A percentile compares a stretch with the other conserved stretches of the same genome.
Conservation (phyloP, 345 rosid genomes). For the Populus pruinosa region DNA sequence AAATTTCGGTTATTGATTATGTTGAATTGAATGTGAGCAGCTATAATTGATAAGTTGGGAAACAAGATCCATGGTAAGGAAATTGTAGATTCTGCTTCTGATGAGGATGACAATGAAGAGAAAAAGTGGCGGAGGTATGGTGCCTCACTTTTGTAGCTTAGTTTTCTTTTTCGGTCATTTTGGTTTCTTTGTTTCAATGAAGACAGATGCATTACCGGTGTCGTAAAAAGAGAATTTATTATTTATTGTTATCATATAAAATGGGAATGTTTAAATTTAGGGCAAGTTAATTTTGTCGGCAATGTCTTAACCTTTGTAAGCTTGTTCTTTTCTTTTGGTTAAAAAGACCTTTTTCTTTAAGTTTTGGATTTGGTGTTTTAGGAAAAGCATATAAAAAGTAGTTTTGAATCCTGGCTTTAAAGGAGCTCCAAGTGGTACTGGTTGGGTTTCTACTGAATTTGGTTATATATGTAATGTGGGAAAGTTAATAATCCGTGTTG, state of each 20-base stretch:
- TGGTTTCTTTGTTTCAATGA: background rate
- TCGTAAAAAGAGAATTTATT: background rate
- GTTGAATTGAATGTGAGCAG: conserved; percentile 28
- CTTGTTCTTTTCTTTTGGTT: background rate
- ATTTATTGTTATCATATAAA: background rate
- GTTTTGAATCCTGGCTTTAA: background rate
- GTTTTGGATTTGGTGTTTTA: background rate
- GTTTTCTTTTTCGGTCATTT: background rate
- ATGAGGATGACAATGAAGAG: conserved; percentile 67
- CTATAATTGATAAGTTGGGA: conserved; percentile 51
- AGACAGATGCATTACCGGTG: background rate
- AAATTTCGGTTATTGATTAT: background rate
- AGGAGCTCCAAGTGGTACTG: background rate
- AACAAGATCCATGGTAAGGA: conserved; percentile 3
- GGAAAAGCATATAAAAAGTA: background rate
- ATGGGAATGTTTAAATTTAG: background rate
- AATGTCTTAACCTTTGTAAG: background rate
- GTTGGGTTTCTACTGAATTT: background rate
- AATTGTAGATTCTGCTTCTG: conserved; percentile 17
- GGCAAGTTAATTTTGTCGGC: background rate
- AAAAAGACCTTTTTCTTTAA: background rate
- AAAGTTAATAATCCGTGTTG: background rate
- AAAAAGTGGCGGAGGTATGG: conserved; percentile 72
- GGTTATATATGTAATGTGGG: background rate
- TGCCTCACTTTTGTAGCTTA: background rate